Conservation (phyloP, 371 early-diverging fungal genomes). For the Mucor mucedo region DNA sequence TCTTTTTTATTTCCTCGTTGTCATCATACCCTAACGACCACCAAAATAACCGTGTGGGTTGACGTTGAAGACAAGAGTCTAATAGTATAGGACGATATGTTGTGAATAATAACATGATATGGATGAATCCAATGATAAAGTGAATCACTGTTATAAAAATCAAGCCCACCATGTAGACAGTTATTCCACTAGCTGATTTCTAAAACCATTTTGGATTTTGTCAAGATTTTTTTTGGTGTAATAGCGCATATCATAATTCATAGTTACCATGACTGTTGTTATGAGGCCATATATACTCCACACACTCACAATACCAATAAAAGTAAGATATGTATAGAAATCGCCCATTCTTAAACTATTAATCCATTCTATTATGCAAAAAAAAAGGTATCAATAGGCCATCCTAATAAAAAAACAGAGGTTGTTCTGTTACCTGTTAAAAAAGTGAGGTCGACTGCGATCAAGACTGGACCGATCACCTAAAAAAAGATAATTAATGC, state of each 20-base stretch:
- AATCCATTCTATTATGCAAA: constrained; percentile 21
- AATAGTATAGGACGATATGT: constrained; percentile 22
- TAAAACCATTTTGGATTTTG: not conserved
- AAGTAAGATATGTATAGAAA: constrained; percentile 26
- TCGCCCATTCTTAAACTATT: constrained; percentile 19
- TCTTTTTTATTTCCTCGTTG: constrained; percentile 17
- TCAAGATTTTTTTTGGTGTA: not conserved
- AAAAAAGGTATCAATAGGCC: not conserved
- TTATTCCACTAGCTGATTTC: constrained; percentile 14
- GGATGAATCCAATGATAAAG: constrained; percentile 27
- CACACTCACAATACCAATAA: constrained; percentile 26
- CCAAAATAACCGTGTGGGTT: constrained; percentile 25
- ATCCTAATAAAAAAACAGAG: not conserved
- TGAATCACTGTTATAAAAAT: constrained; percentile 10
- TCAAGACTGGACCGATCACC: constrained; percentile 23
- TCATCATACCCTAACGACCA: constrained; percentile 25
- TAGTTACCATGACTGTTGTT: constrained; percentile 13
- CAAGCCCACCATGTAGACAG: constrained; percentile 16
- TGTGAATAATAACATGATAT: constrained; percentile 27
- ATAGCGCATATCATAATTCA: not conserved
- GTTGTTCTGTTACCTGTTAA: constrained; percentile 9
- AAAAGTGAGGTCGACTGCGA: constrained; percentile 21
- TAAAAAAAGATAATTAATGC: not conserved
- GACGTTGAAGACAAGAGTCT: constrained; percentile 31
- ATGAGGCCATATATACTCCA: constrained; percentile 30